Evolutionary conservation across 176 grass and related monocot genomes (phyloP).

Genomic region (Eremochloa ophiuroides): DNA sequence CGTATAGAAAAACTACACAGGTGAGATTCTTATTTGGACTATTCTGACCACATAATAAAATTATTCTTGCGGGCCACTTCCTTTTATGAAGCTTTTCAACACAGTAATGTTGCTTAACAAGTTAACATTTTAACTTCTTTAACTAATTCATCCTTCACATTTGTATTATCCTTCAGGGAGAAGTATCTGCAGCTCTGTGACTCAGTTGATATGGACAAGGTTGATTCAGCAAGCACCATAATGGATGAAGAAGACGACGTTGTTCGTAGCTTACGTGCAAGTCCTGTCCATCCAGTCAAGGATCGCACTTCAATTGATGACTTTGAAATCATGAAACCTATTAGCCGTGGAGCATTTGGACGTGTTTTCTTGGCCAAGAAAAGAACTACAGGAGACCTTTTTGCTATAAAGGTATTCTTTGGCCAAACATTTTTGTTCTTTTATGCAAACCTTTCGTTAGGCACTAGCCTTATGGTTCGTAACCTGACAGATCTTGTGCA

Average conservation of each 20-base stretch:
- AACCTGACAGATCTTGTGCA: background rate
- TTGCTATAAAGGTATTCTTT: slow-evolving; percentile 92
- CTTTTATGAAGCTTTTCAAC: slow-evolving; percentile 12
- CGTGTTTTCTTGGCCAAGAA: slow-evolving; percentile 99
- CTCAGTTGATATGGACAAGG: slow-evolving; percentile 88
- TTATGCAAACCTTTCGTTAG: background rate
- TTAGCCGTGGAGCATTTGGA: slow-evolving; percentile 97
- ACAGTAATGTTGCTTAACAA: slow-evolving; percentile 20
- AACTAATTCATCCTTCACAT: slow-evolving; percentile 25
- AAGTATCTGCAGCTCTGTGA: slow-evolving; percentile 98
- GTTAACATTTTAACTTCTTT: slow-evolving; percentile 10
- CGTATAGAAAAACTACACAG: slow-evolving; percentile 98
- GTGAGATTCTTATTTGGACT: slow-evolving; percentile 35
- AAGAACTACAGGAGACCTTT: slow-evolving; percentile 96
- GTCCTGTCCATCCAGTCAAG: slow-evolving; percentile 91
- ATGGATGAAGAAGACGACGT: slow-evolving; percentile 99
- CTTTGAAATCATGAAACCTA: slow-evolving; percentile 99
- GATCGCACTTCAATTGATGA: slow-evolving; percentile 99
- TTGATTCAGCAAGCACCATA: slow-evolving; percentile 78
- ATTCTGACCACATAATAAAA: slow-evolving; percentile 3
- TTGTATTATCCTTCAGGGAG: slow-evolving; percentile 57
- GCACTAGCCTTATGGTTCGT: background rate
- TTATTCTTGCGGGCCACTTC: background rate
- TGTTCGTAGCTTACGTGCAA: slow-evolving; percentile 88
- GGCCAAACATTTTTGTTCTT: slow-evolving; percentile 3